Percentiles rank a stretch among this genome's conserved stretches.
Conservation (phyloP, 2,329 filamentous ascomycete species). For the Sarocladium brachiariae region DNA sequence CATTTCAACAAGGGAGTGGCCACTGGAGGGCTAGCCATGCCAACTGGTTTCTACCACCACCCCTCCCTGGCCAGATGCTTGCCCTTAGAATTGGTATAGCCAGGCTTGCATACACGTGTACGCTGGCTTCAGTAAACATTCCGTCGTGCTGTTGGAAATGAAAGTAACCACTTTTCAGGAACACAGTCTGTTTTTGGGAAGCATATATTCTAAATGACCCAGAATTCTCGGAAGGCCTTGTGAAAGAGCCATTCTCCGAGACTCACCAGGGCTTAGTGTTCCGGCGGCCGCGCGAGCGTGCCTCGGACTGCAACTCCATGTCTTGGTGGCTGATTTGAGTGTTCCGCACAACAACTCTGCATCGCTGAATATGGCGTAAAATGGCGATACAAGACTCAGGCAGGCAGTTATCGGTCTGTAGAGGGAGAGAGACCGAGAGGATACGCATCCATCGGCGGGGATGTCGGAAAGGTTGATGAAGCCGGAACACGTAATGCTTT, state of each 20-base stretch:
- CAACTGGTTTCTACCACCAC: background rate
- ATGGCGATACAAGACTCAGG: no score
- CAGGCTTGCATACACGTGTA: conserved; percentile 2
- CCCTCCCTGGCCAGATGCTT: background rate
- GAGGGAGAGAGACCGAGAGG: no score
- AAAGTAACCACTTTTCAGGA: no score
- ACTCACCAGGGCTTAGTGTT: background rate
- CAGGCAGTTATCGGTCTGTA: no score
- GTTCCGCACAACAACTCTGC: background rate
- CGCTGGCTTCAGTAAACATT: background rate
- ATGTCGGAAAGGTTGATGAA: background rate
- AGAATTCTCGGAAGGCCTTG: background rate
- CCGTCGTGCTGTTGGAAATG: no score
- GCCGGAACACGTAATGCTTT: conserved; percentile 6
- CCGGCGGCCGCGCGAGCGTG: background rate
- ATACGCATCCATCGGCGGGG: conserved; percentile 4
- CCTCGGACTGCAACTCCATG: background rate
- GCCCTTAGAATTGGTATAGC: no score
- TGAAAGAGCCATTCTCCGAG: background rate
- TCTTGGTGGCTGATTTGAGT: background rate
- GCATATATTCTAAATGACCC: no score
- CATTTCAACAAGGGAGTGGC: background rate
- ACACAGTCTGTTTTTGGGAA: no score
- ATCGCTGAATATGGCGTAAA: background rate
- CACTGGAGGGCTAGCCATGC: background rate